phyloP scores from a whole-genome alignment of 1,284 basidiomycete species.

The Melampsora abietis-canadensis region DNA sequence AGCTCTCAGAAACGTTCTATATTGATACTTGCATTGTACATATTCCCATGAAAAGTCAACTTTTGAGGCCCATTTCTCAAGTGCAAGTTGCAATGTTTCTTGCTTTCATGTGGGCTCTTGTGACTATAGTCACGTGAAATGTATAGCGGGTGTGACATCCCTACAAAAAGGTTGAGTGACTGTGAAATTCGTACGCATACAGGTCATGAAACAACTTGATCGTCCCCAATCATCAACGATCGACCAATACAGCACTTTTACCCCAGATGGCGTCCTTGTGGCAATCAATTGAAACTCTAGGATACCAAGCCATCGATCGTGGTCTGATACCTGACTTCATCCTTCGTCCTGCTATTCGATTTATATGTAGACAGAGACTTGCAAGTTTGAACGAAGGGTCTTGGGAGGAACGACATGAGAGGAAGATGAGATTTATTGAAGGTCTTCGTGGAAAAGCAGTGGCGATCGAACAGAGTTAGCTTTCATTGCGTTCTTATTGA shows the following conservation, averaged over 20 bases:
- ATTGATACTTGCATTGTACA: no score
- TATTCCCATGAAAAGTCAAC: no score
- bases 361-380: constrained; percentile 63
- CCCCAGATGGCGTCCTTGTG: neutral
- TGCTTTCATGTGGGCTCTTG: no score
- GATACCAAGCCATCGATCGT: constrained; percentile 44
- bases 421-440: constrained; percentile 62
- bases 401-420: constrained; percentile 64
- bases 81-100: no score
- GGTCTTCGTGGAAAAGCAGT: constrained; percentile 58
- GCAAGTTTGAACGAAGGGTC: constrained; percentile 64
- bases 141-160: no score
- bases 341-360: constrained; percentile 62
- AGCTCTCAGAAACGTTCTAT: no score
- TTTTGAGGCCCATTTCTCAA: no score
- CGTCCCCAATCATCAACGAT: no score
- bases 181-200: no score
- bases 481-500: neutral
- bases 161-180: no score
- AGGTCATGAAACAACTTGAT: no score
- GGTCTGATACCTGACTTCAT: constrained; percentile 62
- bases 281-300: constrained; percentile 4
- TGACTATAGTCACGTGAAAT: no score
- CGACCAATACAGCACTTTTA: neutral
- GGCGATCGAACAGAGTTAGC: constrained; percentile 58